Evolutionary conservation across 2,329 filamentous ascomycete species (phyloP), one percentile per base, ranked within the genome.

Genomic region (Paradendryphiella salina): DNA sequence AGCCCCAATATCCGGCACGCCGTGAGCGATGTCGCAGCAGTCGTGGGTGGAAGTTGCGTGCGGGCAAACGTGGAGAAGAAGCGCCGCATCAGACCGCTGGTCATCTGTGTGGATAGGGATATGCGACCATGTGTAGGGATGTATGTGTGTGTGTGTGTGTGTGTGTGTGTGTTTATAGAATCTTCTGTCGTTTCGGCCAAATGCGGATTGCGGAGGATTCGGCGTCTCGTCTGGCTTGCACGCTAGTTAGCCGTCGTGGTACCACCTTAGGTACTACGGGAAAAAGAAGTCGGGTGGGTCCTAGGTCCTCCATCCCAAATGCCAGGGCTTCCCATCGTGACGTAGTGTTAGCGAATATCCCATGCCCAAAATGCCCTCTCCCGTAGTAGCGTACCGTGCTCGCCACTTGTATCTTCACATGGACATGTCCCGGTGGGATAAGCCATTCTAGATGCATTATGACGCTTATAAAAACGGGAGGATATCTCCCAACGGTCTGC

Each of bases 41-140:
- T 46, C 31, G 39, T 56, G 46, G 57, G 52, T 39, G 60, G 53
- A 37, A 67, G 54, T 54, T 63, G 72, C 50, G 66, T 59, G 59
- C 73, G 71, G 67, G 67, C 70, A 61, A 70, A 75, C 63, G 72
- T 74, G 54, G 73, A 71, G 60, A 76, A 74, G 66, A 76, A 74
- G 66, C 73, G 73, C 69, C 76, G 76, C 76, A 77, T 77, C 68
- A 74, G 72, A 70, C 74, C 67, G 66, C 63, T 69, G 69, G 72
- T 75, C 72, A 75, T 74, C 60, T 67, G 66, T 60, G 46, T 49
- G 63, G 60, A 51, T 66, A 65, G 41, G 52, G 51, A 52, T 53
- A 52, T 52, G 52, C 57, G 57, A 70, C 62, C 70, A 72, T 73
- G 66, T 39, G 43, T 55, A 56, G 47, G 32, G 36, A 42, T 36